phyloP scores from a whole-genome alignment of 2,329 filamentous ascomycete genomes.

The Lachnellula arida region DNA sequence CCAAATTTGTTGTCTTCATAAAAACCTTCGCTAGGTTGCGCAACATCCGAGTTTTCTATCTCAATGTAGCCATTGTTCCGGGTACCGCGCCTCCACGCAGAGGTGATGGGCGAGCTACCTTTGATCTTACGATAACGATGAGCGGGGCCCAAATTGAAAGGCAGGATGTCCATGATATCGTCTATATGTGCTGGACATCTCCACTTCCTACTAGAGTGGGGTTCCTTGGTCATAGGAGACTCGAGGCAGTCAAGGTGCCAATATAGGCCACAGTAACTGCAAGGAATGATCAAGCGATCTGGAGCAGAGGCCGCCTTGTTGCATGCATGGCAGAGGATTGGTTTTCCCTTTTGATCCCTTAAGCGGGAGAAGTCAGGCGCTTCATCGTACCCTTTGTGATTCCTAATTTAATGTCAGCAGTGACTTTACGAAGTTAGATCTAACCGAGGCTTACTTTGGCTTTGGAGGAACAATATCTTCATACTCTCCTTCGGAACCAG shows the following conservation, averaged over 20 bases:
- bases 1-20: conserved; percentile 57
- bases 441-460: conserved; percentile 50
- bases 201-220: conserved; percentile 70
- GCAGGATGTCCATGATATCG: conserved; percentile 60
- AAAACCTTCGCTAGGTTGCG: conserved; percentile 42
- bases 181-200: conserved; percentile 85
- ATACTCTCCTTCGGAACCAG: conserved; percentile 74
- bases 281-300: conserved; percentile 71
- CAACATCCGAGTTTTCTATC: conserved; percentile 54
- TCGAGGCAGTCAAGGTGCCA: conserved; percentile 95
- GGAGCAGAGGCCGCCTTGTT: conserved; percentile 57
- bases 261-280: conserved; percentile 72
- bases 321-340: conserved; percentile 75
- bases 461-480: conserved; percentile 57
- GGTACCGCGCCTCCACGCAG: conserved; percentile 57
- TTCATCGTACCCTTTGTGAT: conserved; percentile 50
- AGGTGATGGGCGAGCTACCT: conserved; percentile 46
- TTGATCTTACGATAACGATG: conserved; percentile 60
- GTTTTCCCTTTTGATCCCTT: conserved; percentile 66
- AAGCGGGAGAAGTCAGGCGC: conserved; percentile 62
- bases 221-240: conserved; percentile 75
- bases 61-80: conserved; percentile 70
- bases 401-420: conserved; percentile 34
- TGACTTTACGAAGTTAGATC: background rate
- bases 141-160: conserved; percentile 51